These are phyloP conservation scores for Tolypocladium cylindrosporum DNA, from an alignment of 2,329 filamentous ascomycete genomes.

Conservation along the genomic window DNA sequence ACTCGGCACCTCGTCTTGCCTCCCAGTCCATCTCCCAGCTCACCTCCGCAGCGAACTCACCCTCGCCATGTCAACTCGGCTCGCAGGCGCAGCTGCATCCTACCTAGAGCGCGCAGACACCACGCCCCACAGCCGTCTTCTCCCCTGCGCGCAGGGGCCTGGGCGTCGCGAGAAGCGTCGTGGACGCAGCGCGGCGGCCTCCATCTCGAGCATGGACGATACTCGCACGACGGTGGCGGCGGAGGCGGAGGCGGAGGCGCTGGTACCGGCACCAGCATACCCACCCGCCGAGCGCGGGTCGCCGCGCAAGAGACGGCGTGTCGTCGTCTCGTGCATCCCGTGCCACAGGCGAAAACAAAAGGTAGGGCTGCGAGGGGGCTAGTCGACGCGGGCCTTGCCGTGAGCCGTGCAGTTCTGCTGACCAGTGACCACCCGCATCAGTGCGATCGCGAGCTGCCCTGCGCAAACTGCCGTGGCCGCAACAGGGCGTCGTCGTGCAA, in stretches of 20 bases:
- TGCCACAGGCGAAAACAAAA: constrained; percentile 56
- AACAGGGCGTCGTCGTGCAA: constrained; percentile 45
- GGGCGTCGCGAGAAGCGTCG: background rate
- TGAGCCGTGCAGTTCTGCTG: background rate
- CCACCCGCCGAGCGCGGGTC: constrained; percentile 17
- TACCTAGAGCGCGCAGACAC: too few species aligned
- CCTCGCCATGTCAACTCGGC: background rate
- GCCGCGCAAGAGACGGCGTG: constrained; percentile 46
- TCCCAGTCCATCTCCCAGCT: background rate
- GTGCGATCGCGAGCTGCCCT: constrained; percentile 51
- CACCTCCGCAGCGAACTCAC: background rate
- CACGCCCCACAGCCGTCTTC: background rate
- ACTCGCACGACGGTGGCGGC: too few species aligned
- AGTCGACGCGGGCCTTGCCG: background rate
- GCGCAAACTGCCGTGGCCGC: constrained; percentile 47
- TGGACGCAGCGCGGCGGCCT: background rate
- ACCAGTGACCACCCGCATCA: constrained; percentile 12
- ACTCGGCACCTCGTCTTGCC: background rate
- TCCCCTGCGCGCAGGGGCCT: background rate
- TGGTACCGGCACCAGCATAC: background rate
- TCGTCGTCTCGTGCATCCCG: constrained; percentile 54
- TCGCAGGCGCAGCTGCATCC: background rate
- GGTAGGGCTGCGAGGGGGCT: constrained; percentile 17
- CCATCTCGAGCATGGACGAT: background rate
- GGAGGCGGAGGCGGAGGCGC: too few species aligned